Evolutionary conservation across 495 filamentous ascomycete genomes (phyloP).

Genomic region (Pseudotulostoma volvatum): DNA sequence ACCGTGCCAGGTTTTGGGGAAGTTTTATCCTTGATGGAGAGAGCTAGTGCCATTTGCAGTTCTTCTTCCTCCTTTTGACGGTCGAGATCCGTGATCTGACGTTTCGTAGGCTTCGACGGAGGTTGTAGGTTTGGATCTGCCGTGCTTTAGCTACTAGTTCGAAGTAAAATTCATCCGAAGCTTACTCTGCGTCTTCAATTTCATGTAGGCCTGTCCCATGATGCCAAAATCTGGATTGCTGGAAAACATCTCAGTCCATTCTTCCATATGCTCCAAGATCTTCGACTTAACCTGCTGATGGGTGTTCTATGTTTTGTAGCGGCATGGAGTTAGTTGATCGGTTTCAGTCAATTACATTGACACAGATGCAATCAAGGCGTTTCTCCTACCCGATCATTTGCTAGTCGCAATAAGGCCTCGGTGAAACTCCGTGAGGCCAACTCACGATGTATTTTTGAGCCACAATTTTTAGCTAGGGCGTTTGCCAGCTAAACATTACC

Average conservation of each 20-base stretch:
- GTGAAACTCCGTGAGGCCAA: constrained; percentile 89
- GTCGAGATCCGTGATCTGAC: constrained; percentile 74
- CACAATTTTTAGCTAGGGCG: constrained; percentile 90
- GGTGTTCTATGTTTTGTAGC: constrained; percentile 60
- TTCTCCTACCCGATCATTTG: constrained; percentile 53
- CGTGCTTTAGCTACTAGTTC: constrained; percentile 9
- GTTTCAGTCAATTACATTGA: not conserved
- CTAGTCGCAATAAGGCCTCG: constrained; percentile 79
- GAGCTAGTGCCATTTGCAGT: constrained; percentile 83
- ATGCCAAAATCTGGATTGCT: constrained; percentile 85
- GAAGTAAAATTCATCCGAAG: too few relatives aligned
- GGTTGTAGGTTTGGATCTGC: constrained; percentile 81
- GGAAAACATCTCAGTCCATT: constrained; percentile 91
- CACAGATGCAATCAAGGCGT: not conserved
- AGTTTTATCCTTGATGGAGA: constrained; percentile 73
- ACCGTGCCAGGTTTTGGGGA: constrained; percentile 11
- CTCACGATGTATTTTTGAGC: constrained; percentile 78
- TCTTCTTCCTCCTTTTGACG: constrained; percentile 95
- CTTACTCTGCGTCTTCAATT: constrained; percentile 62
- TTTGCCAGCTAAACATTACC: constrained; percentile 50
- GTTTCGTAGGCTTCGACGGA: constrained; percentile 83
- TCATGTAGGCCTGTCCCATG: constrained; percentile 91
- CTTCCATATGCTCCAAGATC: constrained; percentile 89
- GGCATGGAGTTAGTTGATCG: not conserved
- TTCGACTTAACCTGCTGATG: constrained; percentile 94